These are phyloP conservation scores for Angomonas deanei DNA, from an alignment of 208 protist species.

Conservation along the genomic window DNA sequence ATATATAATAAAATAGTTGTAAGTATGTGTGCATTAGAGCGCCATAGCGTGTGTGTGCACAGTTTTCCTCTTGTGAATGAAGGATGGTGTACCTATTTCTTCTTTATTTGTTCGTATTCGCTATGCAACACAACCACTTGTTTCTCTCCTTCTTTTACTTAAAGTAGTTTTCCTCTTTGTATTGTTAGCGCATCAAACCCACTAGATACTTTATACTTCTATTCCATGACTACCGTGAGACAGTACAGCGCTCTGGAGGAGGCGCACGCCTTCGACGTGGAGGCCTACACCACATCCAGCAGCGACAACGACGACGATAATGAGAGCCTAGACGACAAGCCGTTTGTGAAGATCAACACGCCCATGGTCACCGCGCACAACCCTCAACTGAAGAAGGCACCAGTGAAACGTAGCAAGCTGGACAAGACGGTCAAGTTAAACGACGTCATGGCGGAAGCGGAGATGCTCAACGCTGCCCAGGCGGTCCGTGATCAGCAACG, in stretches of 20 bases:
- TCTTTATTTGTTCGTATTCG: not conserved
- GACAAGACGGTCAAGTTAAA: constrained; percentile 4
- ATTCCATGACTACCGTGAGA: too few species aligned
- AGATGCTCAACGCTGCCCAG: constrained; percentile 15
- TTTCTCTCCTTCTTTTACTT: constrained; percentile 2
- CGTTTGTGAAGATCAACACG: too few species aligned
- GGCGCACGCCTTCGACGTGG: too few species aligned
- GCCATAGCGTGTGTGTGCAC: too few species aligned
- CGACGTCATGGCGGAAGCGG: constrained; percentile 14
- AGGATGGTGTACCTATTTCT: not conserved
- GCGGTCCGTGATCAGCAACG: constrained; percentile 4
- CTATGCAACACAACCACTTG: not conserved
- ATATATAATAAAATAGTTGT: not conserved
- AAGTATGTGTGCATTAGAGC: not conserved
- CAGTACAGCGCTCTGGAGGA: not conserved
- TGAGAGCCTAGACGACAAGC: not conserved
- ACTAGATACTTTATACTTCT: not conserved
- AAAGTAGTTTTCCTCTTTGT: constrained; percentile 6
- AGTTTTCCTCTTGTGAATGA: too few species aligned
- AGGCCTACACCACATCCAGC: not conserved
- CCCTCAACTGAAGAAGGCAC: too few species aligned
- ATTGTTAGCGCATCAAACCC: not conserved
- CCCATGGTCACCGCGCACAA: too few species aligned
- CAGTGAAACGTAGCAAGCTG: not conserved
- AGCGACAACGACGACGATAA: not conserved